Percentiles rank a stretch among this genome's conserved stretches.
Conservation (phyloP, 345 rosid genomes). For the Hibiscus trionum region DNA sequence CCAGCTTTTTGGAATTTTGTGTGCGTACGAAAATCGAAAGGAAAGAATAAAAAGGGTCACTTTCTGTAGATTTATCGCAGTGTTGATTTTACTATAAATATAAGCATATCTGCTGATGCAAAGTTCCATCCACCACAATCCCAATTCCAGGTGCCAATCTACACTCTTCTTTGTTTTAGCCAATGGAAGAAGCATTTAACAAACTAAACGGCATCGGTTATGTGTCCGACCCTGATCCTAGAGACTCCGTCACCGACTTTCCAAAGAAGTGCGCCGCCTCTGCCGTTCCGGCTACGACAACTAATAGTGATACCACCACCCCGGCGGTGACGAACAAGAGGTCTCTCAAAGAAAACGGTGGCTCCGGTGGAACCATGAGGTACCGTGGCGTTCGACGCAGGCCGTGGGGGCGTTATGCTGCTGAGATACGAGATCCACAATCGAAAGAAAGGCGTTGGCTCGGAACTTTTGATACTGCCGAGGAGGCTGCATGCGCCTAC, state of each 20-base stretch:
- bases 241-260: slow-evolving; percentile 3
- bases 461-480: slow-evolving; percentile 96
- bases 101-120: background rate
- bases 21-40: background rate
- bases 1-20: background rate
- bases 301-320: background rate
- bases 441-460: slow-evolving; percentile 93
- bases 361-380: slow-evolving; percentile 32
- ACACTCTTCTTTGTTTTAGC: background rate
- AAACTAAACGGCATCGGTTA: slow-evolving; percentile 29
- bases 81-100: background rate
- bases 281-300: background rate
- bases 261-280: slow-evolving; percentile 17
- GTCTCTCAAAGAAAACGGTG: slow-evolving; percentile 27
- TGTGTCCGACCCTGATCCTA: slow-evolving; percentile 8
- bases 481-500: slow-evolving; percentile 93
- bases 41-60: background rate
- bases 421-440: slow-evolving; percentile 89
- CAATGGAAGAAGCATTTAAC: slow-evolving; percentile 64
- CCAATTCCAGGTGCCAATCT: background rate
- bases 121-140: background rate
- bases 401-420: slow-evolving; percentile 98
- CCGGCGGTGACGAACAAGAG: slow-evolving; percentile 23
- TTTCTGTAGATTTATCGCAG: background rate
- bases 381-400: slow-evolving; percentile 95